These are phyloP conservation scores for Pythium aquatile DNA, from an alignment of 352 stramenopile genomes.

Conservation along the genomic window DNA sequence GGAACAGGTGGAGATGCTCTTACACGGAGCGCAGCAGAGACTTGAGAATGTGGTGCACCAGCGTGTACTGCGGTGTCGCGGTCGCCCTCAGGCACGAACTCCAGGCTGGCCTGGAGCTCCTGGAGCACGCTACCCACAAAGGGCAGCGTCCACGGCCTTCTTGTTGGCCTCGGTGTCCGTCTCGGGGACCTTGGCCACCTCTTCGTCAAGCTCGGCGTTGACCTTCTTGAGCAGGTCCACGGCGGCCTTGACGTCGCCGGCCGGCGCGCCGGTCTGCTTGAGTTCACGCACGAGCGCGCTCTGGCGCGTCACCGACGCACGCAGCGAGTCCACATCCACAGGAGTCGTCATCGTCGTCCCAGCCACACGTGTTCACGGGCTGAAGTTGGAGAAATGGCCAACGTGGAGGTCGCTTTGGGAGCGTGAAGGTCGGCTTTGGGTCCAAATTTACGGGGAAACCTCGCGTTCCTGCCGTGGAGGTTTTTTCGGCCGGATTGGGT, in stretches of 20 bases:
- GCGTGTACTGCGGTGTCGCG: constrained; percentile 82
- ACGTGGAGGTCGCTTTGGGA: background rate
- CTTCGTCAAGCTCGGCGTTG: constrained; percentile 87
- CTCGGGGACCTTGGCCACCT: constrained; percentile 48
- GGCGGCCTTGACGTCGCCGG: constrained; percentile 86
- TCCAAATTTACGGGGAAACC: constrained; percentile 10
- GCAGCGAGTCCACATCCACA: constrained; percentile 92
- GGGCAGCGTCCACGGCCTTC: too few species aligned
- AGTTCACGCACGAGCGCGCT: constrained; percentile 93
- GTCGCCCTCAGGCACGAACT: constrained; percentile 49
- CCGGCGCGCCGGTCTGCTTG: constrained; percentile 94
- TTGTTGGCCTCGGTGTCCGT: too few species aligned
- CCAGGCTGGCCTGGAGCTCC: constrained; percentile 65
- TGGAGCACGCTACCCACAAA: constrained; percentile 80
- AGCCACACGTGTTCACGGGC: constrained; percentile 4
- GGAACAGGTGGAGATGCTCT: background rate
- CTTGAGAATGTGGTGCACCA: constrained; percentile 85
- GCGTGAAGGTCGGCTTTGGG: background rate
- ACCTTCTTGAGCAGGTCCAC: constrained; percentile 93
- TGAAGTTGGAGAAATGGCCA: constrained; percentile 2
- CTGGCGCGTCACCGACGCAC: constrained; percentile 95
- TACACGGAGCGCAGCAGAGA: constrained; percentile 77
- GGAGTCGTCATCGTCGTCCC: constrained; percentile 20
- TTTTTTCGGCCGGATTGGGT: constrained; percentile 17
- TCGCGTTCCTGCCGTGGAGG: constrained; percentile 22